Base-by-base conservation (phyloP, 2,329 filamentous ascomycete genomes). In the Colletotrichum trifolii region DNA sequence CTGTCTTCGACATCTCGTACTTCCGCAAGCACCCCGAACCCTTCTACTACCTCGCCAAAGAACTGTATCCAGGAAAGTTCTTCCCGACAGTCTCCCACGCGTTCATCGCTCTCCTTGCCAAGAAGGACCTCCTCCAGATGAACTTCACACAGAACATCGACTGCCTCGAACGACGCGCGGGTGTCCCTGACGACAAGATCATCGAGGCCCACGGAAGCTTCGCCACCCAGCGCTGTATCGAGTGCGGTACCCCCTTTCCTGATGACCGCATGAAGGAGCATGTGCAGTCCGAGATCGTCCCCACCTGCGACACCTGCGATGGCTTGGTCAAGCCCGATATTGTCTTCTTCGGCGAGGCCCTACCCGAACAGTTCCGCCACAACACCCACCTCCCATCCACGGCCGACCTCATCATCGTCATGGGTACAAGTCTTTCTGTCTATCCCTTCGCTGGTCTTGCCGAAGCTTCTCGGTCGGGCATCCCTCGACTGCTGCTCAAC, bases 81-180 rank as follows among this genome's bases (percentile, higher is more conserved):
- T 85, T 90, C 59, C 96, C 96, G 0, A 99, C 96, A 1, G 83
- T 98, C 59, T 91, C 94, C 2, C 96, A 99, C 78, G 90, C 88
- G 40, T 99, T 99, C 78, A 89, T 99, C 72, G 85, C 88, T 12
- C 82, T 99, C 33, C 87, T 98, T 13, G 86, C 94, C 62, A 82
- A 89, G 66, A 97, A 96, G 78, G 88, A 87, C 4, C 81, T 95
- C 45, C 81, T 99, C 33, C 81, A 91, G 69, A 96, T 94, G 82
- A 87, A 96, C 57, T 99, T 98, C 77, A 97, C 96, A 0, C 96
- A 99, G 75, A 99, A 99, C 74, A 98, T 99, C 70, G 96, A 99
- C 79, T 97, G 94, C 72, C 85, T 99, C 11, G 96, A 99, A 79
- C 88, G 94, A 25, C 85, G 87, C 70, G 96, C 95, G 11, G 96